These are phyloP conservation scores for Malassezia slooffiae DNA, from an alignment of 1,284 basidiomycete species.

Conservation along the genomic window DNA sequence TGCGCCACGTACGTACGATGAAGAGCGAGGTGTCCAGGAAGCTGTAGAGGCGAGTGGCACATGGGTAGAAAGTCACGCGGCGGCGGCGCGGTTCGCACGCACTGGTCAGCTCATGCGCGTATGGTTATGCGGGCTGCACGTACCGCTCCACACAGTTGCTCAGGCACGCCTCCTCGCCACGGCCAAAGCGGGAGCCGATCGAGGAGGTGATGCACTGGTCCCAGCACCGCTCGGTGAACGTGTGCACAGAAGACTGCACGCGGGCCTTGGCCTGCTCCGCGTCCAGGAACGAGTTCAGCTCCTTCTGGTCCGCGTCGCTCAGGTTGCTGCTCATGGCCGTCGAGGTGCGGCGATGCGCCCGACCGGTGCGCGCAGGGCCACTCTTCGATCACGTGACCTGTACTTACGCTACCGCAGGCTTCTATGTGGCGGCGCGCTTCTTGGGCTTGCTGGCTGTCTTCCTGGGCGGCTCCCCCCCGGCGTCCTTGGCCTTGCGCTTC, in stretches of 20 bases:
- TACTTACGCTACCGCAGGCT: background rate
- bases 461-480: background rate
- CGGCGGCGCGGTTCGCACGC: too few species aligned
- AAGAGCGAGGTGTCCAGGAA: slow-evolving; percentile 75
- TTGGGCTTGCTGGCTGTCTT: slow-evolving; percentile 23
- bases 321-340: slow-evolving; percentile 11
- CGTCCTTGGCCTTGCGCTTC: slow-evolving; percentile 14
- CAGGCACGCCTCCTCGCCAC: slow-evolving; percentile 71
- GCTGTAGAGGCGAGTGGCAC: slow-evolving; percentile 49
- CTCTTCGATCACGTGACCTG: slow-evolving; percentile 2
- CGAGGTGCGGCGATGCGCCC: too few species aligned
- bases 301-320: slow-evolving; percentile 44
- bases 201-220: slow-evolving; percentile 71
- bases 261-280: slow-evolving; percentile 75
- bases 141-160: slow-evolving; percentile 69
- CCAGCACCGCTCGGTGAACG: slow-evolving; percentile 44
- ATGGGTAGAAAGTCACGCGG: background rate
- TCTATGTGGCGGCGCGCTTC: background rate
- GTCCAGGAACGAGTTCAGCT: slow-evolving; percentile 71
- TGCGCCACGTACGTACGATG: slow-evolving; percentile 23
- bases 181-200: slow-evolving; percentile 72
- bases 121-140: slow-evolving; percentile 1
- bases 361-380: background rate
- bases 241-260: slow-evolving; percentile 55
- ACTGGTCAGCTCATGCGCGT: background rate